phyloP scores from a whole-genome alignment of 2,329 filamentous ascomycete genomes.

The Scopulariopsis brevicaulis region DNA sequence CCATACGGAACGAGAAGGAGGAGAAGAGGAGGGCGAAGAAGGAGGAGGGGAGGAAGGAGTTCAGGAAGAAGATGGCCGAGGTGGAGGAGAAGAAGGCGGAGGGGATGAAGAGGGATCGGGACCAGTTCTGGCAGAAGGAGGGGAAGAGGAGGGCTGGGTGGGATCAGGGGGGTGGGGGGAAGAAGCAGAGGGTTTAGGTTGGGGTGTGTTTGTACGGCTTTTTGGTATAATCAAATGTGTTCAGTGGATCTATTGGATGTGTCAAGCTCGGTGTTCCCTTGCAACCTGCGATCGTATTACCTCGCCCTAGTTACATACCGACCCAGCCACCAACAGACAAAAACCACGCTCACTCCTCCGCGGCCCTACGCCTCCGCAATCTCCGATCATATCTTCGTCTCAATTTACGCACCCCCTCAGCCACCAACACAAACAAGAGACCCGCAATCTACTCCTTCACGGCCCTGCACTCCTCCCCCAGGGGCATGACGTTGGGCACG shows the following conservation, averaged over 20 bases:
- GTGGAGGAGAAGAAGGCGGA: conserved; percentile 75
- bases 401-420: not conserved
- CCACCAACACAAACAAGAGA: not conserved
- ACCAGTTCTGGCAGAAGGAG: conserved; percentile 88
- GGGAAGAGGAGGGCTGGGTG: conserved; percentile 53
- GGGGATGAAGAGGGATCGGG: conserved; percentile 80
- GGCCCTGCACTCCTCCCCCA: conserved; percentile 66
- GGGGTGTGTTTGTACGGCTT: not conserved
- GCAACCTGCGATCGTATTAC: too few species aligned
- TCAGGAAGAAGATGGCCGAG: conserved; percentile 73
- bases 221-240: not conserved
- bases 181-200: conserved; percentile 9
- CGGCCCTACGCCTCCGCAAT: too few species aligned
- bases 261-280: not conserved
- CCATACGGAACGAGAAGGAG: conserved; percentile 80
- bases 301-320: too few species aligned
- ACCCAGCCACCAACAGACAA: too few species aligned
- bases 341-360: too few species aligned
- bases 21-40: conserved; percentile 77
- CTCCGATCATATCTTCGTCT: not conserved
- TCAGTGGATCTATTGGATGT: not conserved
- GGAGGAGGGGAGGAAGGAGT: conserved; percentile 71
- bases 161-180: conserved; percentile 26
- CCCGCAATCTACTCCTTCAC: conserved; percentile 17
- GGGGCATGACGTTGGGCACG: conserved; percentile 65